Conservation (phyloP, 352 stramenopile species). For the Globisporangium cystogenes region DNA sequence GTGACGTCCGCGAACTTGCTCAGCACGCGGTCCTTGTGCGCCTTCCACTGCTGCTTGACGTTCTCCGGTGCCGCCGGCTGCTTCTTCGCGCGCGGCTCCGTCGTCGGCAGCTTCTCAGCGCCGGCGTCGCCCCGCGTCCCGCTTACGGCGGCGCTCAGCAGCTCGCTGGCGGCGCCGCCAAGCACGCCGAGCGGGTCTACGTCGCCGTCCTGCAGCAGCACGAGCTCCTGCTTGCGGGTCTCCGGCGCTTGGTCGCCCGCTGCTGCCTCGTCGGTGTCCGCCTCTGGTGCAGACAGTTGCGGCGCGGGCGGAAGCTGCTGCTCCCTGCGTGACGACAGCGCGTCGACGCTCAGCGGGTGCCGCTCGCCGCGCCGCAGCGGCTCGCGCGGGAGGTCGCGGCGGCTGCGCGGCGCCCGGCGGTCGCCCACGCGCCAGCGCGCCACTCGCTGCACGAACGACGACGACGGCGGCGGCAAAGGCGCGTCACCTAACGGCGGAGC, state of each 20-base stretch:
- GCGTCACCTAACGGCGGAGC: no score
- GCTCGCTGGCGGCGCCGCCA: constrained; percentile 6
- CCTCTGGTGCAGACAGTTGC: no score
- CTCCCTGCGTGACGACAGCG: not conserved
- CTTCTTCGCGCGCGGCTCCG: not conserved
- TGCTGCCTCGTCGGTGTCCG: no score
- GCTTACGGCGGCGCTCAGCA: not conserved
- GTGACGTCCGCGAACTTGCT: constrained; percentile 56
- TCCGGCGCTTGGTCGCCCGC: not conserved
- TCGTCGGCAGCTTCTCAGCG: not conserved
- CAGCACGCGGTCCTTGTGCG: constrained; percentile 61
- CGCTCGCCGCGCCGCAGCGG: constrained; percentile 22
- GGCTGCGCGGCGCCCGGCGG: constrained; percentile 22
- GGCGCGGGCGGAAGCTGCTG: no score
- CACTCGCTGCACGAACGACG: not conserved
- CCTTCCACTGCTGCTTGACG: constrained; percentile 58
- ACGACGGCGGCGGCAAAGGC: no score
- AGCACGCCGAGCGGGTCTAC: constrained; percentile 62
- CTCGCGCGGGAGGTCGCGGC: constrained; percentile 16
- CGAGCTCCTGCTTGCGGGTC: constrained; percentile 29
- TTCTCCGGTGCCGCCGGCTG: constrained; percentile 14
- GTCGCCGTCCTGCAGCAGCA: constrained; percentile 61
- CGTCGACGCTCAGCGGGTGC: constrained; percentile 32
- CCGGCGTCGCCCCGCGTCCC: not conserved
- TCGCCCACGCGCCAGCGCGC: constrained; percentile 38